These are phyloP conservation scores for Pythium oligandrum DNA, from an alignment of 352 stramenopile genomes.

Conservation along the genomic window DNA sequence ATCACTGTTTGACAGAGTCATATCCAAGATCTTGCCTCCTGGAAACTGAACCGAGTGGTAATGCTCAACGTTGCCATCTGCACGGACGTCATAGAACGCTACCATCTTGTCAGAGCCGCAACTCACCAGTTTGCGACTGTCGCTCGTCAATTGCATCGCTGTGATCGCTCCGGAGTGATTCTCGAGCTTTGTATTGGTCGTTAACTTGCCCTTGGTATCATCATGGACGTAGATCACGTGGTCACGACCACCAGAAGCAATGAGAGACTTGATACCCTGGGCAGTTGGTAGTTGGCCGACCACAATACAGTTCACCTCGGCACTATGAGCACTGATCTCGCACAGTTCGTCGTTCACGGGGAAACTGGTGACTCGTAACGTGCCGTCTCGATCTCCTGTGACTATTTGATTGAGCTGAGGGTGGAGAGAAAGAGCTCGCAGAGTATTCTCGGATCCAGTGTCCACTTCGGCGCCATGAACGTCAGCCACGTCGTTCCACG, in stretches of 20 bases:
- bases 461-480: slow-evolving; percentile 40
- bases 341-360: not conserved
- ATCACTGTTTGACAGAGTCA: slow-evolving; percentile 65
- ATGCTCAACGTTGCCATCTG: slow-evolving; percentile 29
- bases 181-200: slow-evolving; percentile 53
- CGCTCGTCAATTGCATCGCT: slow-evolving; percentile 56
- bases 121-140: slow-evolving; percentile 64
- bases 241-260: slow-evolving; percentile 79
- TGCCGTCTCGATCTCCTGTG: slow-evolving; percentile 66
- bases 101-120: slow-evolving; percentile 68
- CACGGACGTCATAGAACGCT: slow-evolving; percentile 45
- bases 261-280: slow-evolving; percentile 16
- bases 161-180: slow-evolving; percentile 73
- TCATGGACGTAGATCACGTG: slow-evolving; percentile 81
- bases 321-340: slow-evolving; percentile 53
- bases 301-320: slow-evolving; percentile 69
- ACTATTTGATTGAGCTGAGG: slow-evolving; percentile 58
- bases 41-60: slow-evolving; percentile 48
- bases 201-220: slow-evolving; percentile 23
- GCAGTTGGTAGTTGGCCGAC: slow-evolving; percentile 26
- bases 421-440: slow-evolving; percentile 43
- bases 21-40: slow-evolving; percentile 73
- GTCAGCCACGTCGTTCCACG: slow-evolving; percentile 27
- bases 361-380: slow-evolving; percentile 18
- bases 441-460: slow-evolving; percentile 31